Conservation (phyloP, 2,329 filamentous ascomycete genomes). For the Penicillium sp. region DNA sequence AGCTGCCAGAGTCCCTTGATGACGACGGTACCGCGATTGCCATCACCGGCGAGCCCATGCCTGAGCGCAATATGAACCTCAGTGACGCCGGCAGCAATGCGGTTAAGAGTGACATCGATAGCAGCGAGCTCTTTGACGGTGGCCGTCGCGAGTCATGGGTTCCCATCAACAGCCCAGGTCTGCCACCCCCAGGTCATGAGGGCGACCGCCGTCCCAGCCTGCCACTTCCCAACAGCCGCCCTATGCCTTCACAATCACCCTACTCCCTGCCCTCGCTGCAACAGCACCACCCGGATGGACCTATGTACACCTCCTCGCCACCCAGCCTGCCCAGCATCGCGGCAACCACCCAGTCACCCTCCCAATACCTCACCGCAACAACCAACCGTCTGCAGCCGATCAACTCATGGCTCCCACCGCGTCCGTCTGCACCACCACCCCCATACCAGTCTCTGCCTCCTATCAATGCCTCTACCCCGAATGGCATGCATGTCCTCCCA, state of each 20-base stretch:
- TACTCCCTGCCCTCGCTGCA: constrained; percentile 46
- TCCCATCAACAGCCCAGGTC: constrained; percentile 46
- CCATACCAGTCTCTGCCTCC: constrained; percentile 49
- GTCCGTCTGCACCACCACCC: constrained; percentile 39
- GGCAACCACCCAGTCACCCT: constrained; percentile 36
- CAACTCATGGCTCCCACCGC: constrained; percentile 46
- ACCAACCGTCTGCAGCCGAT: constrained; percentile 48
- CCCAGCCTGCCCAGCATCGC: constrained; percentile 42
- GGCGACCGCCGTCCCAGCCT: constrained; percentile 47
- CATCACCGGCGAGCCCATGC: constrained; percentile 28
- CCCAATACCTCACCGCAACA: constrained; percentile 36
- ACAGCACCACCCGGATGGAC: constrained; percentile 41
- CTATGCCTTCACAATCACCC: constrained; percentile 43
- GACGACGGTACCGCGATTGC: constrained; percentile 40
- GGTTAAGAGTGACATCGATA: constrained; percentile 48
- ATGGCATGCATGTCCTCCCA: constrained; percentile 44
- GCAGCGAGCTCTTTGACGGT: constrained; percentile 38
- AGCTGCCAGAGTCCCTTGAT: constrained; percentile 42
- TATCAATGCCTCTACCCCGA: constrained; percentile 42
- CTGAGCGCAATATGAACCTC: constrained; percentile 41
- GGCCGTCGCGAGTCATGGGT: constrained; percentile 52
- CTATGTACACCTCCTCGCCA: constrained; percentile 40
- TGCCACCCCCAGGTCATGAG: constrained; percentile 41
- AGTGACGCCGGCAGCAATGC: constrained; percentile 51
- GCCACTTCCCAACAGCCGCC: constrained; percentile 43